phyloP scores from a whole-genome alignment of 805 yeast species.

The Saccharomycopsis fibuligera region DNA sequence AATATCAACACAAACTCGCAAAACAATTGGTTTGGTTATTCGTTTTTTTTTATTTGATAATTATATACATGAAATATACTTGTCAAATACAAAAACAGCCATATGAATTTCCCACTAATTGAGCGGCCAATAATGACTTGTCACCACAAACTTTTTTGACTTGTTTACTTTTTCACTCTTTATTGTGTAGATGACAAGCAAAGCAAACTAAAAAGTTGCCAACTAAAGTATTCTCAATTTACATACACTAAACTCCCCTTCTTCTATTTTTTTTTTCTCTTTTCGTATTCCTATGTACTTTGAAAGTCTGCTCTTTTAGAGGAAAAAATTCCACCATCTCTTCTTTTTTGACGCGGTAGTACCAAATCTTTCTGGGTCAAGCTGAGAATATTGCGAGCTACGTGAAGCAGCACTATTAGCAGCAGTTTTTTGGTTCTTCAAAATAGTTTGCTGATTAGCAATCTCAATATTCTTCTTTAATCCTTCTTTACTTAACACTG shows the following conservation, averaged over 20 bases:
- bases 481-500: not conserved
- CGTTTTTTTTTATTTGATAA: too few relatives aligned
- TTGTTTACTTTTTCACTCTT: too few relatives aligned
- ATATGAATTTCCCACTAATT: too few relatives aligned
- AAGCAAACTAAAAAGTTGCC: too few relatives aligned
- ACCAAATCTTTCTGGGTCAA: constrained; percentile 2
- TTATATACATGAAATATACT: too few relatives aligned
- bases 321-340: constrained; percentile 7
- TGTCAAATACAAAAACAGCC: too few relatives aligned
- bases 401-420: not conserved
- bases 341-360: not conserved
- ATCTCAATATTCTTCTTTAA: not conserved
- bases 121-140: too few relatives aligned
- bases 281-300: not conserved
- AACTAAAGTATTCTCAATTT: not conserved
- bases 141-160: too few relatives aligned
- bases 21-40: too few relatives aligned
- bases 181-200: too few relatives aligned
- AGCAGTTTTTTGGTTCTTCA: not conserved
- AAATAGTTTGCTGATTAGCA: not conserved
- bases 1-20: too few relatives aligned
- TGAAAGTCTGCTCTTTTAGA: not conserved
- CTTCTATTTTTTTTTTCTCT: not conserved
- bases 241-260: too few relatives aligned
- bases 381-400: not conserved